A percentile compares a stretch with the other conserved stretches of the same genome.
phyloP scores from a whole-genome alignment of 768 basidiomycete species.

The Boletus tomentosulus region DNA sequence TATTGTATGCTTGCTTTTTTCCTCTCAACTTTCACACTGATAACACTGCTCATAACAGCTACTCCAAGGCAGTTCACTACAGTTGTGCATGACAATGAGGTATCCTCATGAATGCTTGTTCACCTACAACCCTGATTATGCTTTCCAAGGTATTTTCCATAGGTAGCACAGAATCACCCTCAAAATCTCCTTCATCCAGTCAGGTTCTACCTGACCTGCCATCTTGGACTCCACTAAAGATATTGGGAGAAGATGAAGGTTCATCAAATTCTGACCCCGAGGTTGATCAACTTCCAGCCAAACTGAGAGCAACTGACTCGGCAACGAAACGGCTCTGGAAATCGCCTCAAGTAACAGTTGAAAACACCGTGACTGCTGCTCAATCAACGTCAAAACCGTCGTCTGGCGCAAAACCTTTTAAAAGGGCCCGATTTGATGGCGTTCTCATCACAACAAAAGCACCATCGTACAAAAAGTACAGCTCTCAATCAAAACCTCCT shows the following conservation, averaged over 20 bases:
- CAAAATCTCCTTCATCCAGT: background rate
- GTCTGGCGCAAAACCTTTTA: background rate
- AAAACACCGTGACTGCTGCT: background rate
- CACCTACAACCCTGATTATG: conserved; percentile 3
- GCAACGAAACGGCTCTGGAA: background rate
- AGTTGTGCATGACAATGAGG: conserved; percentile 13
- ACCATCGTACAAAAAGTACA: background rate
- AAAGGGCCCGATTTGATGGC: conserved; percentile 23
- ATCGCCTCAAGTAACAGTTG: background rate
- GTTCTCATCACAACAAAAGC: conserved; percentile 19
- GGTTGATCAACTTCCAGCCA: conserved; percentile 5
- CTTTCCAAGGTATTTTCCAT: conserved; percentile 9
- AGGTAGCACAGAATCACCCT: conserved; percentile 1
- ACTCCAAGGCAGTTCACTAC: conserved; percentile 13
- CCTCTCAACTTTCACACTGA: background rate
- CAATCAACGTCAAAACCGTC: background rate
- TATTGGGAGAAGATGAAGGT: background rate
- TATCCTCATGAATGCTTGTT: background rate
- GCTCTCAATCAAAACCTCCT: background rate
- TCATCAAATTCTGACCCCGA: conserved; percentile 1
- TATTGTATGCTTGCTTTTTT: conserved; percentile 11
- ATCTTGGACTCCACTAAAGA: conserved; percentile 19
- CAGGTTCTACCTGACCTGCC: conserved; percentile 16
- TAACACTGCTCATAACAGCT: background rate
- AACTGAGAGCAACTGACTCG: background rate